Base-by-base conservation (phyloP, 2,329 filamentous ascomycete species). In the Coccinonectria pachysandricola region DNA sequence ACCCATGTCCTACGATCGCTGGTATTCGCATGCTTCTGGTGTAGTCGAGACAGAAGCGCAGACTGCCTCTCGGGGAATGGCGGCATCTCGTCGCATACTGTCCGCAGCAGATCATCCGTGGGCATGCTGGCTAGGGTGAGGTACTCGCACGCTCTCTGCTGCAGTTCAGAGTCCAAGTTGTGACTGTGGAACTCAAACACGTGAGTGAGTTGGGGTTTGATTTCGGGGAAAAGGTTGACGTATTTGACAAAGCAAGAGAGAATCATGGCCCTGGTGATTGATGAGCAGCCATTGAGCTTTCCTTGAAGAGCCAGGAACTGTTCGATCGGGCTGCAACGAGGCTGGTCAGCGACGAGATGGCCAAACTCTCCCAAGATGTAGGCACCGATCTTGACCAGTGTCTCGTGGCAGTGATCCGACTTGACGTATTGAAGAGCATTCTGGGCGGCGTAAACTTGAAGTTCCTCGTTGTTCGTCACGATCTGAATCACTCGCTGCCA, bases 401-500 rank as follows among this genome's bases (percentile, higher is more conserved):
- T 98, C 60, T 98, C 91, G 48, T 98, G 91, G 53, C 87, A 95
- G 53, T 88, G 82, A 34, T 94, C 84, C 11, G 79, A 76, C 54
- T 94, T 94, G 54, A 95, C 69, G 49, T 96, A 94, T 41, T 88
- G 80, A 20, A 98, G 62, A 12, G 91, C 86, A 44, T 92, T 92
- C 50, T 93, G 84, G 4, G 91, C 86, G 1, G 91, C 91, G 51
- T 98, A 98, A 0, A 94, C 79, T 56, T 98, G 91, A 8, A 98
- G 68, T 54, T 96, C 88, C 55, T 98, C 91, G 54, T 98, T 98
- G 64, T 98, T 98, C 28, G 91, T 96, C 32, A 96, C 87, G 43
- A 98, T 96, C 54, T 98, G 91, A 37, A 94, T 95, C 30, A 98
- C 88, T 44, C 91, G 78, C 54, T 98, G 91, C 91, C 91, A 98